Percentiles rank a stretch among this genome's conserved stretches.
Evolutionary conservation across 176 grass and related monocot genomes (phyloP).

Genomic region (Ananas comosus): DNA sequence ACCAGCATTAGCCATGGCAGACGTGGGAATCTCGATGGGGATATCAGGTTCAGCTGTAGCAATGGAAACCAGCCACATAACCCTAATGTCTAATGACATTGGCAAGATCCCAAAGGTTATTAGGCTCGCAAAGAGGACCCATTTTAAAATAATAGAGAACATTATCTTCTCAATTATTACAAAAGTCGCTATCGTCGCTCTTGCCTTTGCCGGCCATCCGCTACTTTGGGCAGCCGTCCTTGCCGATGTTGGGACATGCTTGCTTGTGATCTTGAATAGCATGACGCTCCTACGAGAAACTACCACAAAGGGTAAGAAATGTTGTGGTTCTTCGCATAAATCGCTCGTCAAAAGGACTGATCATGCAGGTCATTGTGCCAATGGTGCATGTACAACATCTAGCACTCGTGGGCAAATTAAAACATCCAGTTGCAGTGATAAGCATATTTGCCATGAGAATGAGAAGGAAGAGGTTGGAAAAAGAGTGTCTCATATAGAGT

Average conservation of each 20-base stretch:
- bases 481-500: conserved; percentile 22
- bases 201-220: conserved; percentile 66
- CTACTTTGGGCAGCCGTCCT: conserved; percentile 92
- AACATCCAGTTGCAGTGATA: conserved; percentile 9
- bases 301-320: conserved; percentile 39
- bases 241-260: conserved; percentile 92
- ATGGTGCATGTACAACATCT: conserved; percentile 23
- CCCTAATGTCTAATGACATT: conserved; percentile 95
- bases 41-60: conserved; percentile 90
- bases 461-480: conserved; percentile 20
- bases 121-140: conserved; percentile 58
- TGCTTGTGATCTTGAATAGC: conserved; percentile 94
- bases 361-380: conserved; percentile 19
- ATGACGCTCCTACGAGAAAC: conserved; percentile 60
- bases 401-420: conserved; percentile 21
- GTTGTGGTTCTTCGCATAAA: conserved; percentile 34
- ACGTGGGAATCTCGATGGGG: conserved; percentile 95
- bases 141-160: conserved; percentile 54
- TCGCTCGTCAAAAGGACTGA: conserved; percentile 22
- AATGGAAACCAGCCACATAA: conserved; percentile 88
- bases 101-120: conserved; percentile 65
- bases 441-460: conserved; percentile 24
- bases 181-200: conserved; percentile 54
- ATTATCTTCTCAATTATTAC: conserved; percentile 69
- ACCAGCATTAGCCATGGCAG: conserved; percentile 69